Conservation (phyloP, 495 filamentous ascomycete genomes). For the Pseudoneurospora amorphoporcata region DNA sequence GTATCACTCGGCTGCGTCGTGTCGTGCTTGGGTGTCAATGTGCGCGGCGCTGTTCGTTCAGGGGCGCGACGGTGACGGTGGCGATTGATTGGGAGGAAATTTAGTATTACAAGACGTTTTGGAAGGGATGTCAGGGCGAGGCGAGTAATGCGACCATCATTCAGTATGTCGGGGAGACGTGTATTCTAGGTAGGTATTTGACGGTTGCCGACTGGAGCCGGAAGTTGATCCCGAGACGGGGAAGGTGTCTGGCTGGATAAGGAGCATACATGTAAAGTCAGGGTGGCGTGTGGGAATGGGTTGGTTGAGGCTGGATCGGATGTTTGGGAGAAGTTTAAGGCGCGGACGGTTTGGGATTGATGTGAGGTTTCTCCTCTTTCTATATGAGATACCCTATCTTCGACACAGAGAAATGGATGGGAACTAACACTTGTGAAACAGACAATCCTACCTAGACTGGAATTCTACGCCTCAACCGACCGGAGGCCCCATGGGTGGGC, state of each 20-base stretch:
- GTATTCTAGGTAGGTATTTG: constrained; percentile 86
- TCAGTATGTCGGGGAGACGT: constrained; percentile 93
- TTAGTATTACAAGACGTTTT: constrained; percentile 76
- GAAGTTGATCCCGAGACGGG: constrained; percentile 53
- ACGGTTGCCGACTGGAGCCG: constrained; percentile 60
- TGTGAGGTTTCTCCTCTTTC: constrained; percentile 11
- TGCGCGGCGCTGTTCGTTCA: constrained; percentile 39
- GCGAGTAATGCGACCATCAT: constrained; percentile 64
- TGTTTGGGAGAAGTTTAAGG: constrained; percentile 78
- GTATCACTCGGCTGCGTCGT: constrained; percentile 73
- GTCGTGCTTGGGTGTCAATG: constrained; percentile 57
- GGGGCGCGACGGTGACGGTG: constrained; percentile 56
- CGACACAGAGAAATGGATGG: no score
- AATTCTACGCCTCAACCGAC: no score
- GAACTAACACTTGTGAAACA: no score
- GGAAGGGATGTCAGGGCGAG: constrained; percentile 58
- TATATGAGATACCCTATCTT: no score
- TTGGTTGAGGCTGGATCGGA: constrained; percentile 86
- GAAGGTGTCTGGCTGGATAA: constrained; percentile 69
- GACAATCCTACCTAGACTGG: no score
- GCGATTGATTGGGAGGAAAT: constrained; percentile 65
- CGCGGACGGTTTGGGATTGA: constrained; percentile 78
- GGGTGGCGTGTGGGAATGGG: constrained; percentile 79
- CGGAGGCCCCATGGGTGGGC: no score
- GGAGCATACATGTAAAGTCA: constrained; percentile 63